Base-by-base conservation (phyloP, 2,329 filamentous ascomycete species). In the Exophiala bonariae region DNA sequence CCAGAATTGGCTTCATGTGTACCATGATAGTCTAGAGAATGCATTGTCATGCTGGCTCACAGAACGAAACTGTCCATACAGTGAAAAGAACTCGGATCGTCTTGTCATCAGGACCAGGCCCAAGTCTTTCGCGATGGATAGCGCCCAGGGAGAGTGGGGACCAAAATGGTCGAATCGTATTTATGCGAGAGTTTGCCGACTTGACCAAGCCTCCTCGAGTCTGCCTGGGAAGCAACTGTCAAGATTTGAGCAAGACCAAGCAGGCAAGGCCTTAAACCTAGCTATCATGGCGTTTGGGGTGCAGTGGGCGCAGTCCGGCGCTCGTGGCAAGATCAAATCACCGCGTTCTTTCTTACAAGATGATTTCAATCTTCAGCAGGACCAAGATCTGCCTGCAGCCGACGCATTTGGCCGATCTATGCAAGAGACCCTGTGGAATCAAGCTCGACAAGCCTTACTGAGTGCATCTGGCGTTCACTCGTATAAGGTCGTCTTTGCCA, bases 91-190 rank as follows among this genome's bases (percentile, higher is more conserved):
- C 6, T 26, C 23, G 11, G 23, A 26, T 11, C 23, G 23, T 26
- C 23, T 6, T 26, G 23, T 11, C 11, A 26, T 26, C 11, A 11
- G 6, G 23, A 6, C 23, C 23, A 26, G 23, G 23, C 23, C 23
- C 23, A n/a, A n/a, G n/a, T 36, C 33, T 16, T 41, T 47, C 40
- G 23, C 28, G 16, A 7, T 11, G 19, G 4, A 45, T 48, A 65
- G 71, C 47, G 65, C 72, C 52, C 68, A 66, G 47, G 71, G 55
- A 70, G 71, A 45, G 69, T 65, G 10, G 58, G 70, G 14, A 69
- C 66, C 10, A 73, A 67, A 47, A 73, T 66, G 67, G 51, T 70
- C 72, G 69, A 71, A 72, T 45, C 63, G 69, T 18, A 72, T 73
- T 37, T 73, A 70, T 37, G 66, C 68, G 20, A 66, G 69, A 3